Percentiles rank a stretch among this genome's conserved stretches.
These are phyloP conservation scores for Daldinia vernicosa DNA, from an alignment of 495 filamentous ascomycete species.

Conservation along the genomic window DNA sequence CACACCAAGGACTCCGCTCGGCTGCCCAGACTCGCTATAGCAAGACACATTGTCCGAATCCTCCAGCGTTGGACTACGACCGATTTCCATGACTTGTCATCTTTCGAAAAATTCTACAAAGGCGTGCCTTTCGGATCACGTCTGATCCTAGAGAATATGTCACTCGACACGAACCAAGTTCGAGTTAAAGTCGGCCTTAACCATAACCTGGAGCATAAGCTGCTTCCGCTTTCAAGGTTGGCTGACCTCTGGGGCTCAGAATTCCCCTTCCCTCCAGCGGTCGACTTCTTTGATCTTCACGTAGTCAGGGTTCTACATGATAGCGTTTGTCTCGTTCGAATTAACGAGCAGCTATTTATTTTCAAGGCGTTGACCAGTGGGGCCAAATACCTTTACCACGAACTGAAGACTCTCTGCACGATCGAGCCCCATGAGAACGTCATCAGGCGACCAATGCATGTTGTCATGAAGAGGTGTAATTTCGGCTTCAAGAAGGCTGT, in stretches of 20 bases:
- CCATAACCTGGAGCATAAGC: conserved; percentile 53
- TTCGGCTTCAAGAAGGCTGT: conserved; percentile 58
- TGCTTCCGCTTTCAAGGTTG: conserved; percentile 47
- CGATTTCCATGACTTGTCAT: conserved; percentile 35
- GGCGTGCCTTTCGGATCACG: conserved; percentile 57
- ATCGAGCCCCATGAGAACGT: conserved; percentile 55
- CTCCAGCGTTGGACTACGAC: conserved; percentile 53
- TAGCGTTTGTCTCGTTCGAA: conserved; percentile 56
- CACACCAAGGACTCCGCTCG: conserved; percentile 57
- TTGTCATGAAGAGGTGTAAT: conserved; percentile 56
- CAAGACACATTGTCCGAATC: conserved; percentile 54
- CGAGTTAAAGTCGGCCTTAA: conserved; percentile 52
- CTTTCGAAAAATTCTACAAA: conserved; percentile 46
- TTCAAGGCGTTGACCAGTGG: conserved; percentile 60
- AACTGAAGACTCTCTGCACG: conserved; percentile 55
- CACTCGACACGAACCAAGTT: conserved; percentile 50
- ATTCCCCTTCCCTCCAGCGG: conserved; percentile 42
- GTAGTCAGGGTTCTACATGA: conserved; percentile 56
- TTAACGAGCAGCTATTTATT: conserved; percentile 51
- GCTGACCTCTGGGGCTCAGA: conserved; percentile 42
- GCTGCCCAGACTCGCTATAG: conserved; percentile 53
- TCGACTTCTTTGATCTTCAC: conserved; percentile 54
- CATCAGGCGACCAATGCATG: conserved; percentile 52
- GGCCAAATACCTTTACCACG: conserved; percentile 59
- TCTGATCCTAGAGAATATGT: conserved; percentile 55